Conservation (phyloP, 1,139 yeast genomes). For the Blastobotrys persicus region DNA sequence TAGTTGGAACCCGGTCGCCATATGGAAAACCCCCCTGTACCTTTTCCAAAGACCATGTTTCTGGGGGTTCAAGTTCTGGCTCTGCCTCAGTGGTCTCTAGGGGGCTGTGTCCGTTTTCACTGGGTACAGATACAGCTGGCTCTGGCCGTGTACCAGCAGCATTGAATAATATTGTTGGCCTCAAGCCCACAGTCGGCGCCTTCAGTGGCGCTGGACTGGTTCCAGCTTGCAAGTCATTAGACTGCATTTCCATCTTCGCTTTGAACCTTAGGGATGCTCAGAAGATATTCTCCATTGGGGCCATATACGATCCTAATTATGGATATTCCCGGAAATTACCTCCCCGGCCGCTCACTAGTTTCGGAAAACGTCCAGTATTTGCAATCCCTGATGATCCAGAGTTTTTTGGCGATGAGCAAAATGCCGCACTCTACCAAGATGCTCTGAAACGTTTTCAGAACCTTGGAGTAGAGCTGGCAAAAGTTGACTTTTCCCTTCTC, state of each 20-base stretch:
- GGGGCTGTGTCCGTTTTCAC: slow-evolving; percentile 81
- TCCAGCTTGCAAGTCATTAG: slow-evolving; percentile 95
- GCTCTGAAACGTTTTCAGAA: slow-evolving; percentile 59
- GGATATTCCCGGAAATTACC: slow-evolving; percentile 81
- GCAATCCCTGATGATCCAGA: slow-evolving; percentile 71
- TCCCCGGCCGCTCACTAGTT: slow-evolving; percentile 56
- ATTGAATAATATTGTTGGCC: slow-evolving; percentile 82
- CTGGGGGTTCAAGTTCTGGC: slow-evolving; percentile 97
- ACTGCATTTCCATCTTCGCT: slow-evolving; percentile 85
- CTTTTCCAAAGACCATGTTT: slow-evolving; percentile 69
- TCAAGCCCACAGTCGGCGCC: slow-evolving; percentile 88
- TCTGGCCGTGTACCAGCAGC: slow-evolving; percentile 98
- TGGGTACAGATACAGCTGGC: slow-evolving; percentile 99
- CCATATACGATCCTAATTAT: slow-evolving; percentile 71
- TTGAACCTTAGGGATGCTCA: slow-evolving; percentile 81
- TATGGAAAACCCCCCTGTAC: slow-evolving; percentile 85
- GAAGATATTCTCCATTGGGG: slow-evolving; percentile 63
- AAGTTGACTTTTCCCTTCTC: slow-evolving; percentile 69
- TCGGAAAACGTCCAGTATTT: slow-evolving; percentile 57
- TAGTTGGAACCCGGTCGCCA: slow-evolving; percentile 93
- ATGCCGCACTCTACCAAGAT: slow-evolving; percentile 60
- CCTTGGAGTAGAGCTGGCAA: slow-evolving; percentile 56
- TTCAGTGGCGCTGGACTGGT: slow-evolving; percentile 86
- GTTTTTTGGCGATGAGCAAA: slow-evolving; percentile 81
- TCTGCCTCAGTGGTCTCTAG: slow-evolving; percentile 86